Evolutionary conservation across 176 grass and related monocot species (phyloP), one percentile per base, ranked within the genome.

Genomic region (Carex pumila): DNA sequence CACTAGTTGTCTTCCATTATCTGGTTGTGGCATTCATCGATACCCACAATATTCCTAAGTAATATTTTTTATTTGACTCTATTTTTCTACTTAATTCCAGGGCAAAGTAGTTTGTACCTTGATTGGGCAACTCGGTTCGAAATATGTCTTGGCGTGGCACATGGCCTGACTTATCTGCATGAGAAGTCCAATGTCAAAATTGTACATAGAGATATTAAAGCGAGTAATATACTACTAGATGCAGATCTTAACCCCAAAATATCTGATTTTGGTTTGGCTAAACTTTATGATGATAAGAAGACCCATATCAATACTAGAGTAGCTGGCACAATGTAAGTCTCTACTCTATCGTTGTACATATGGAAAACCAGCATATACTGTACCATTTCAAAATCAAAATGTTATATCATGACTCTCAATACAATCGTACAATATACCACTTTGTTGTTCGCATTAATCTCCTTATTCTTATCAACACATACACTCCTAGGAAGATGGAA

Each of bases 201-300:
- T 61, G 81, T 97, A 56, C 94, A 97, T 74, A 88, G 94, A 79
- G 94, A 97, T 71, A 92, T 97, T 69, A 97, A 97, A 76, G 85
- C 91, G 47, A 97, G 94, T 54, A 97, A 97, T 87, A 81, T 97
- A 50, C 86, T 97, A 13, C 82, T 90, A 39, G 89, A 90, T 78
- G 6, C 41, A 59, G 66, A 90, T 49, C 81, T 90, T 29, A 90
- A 70, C 47, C 89, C 89, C 45, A 90, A 87, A 82, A 90, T 90
- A 43, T 90, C 89, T 31, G 89, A 90, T 79, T 90, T 90, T 70
- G 89, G 89, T 65, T 37, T 90, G 31, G 85, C 89, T 2, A 90
- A 85, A 58, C 85, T 87, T 65, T 90, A 90, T 64, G 85, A 87
- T 71, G 85, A 87, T 45, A 87, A 90, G 57, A 90, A 67, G 82